Conservation (phyloP, 2,329 filamentous ascomycete species). For the Monascus ruber region DNA sequence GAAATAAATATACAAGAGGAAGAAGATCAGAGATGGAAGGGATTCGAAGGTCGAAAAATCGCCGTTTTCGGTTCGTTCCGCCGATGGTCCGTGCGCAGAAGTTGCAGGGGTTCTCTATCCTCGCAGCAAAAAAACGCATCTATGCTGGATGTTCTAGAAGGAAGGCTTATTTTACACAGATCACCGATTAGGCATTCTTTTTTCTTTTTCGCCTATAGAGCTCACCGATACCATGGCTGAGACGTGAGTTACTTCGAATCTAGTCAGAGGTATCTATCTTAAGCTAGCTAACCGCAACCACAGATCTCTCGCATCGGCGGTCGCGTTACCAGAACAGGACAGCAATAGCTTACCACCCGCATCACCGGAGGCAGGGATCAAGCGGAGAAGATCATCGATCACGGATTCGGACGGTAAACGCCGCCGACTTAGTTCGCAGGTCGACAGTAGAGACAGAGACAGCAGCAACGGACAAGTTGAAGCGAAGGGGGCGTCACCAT, state of each 20-base stretch:
- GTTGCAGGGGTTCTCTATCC: too few relatives aligned
- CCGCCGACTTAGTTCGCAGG: slow-evolving; percentile 35
- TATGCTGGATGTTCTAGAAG: too few relatives aligned
- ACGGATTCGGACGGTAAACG: slow-evolving; percentile 43
- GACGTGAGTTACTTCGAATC: slow-evolving; percentile 8
- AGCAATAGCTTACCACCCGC: slow-evolving; percentile 9
- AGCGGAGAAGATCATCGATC: slow-evolving; percentile 45
- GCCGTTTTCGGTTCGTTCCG: too few relatives aligned
- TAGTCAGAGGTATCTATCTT: neutral
- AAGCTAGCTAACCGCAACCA: slow-evolving; percentile 1
- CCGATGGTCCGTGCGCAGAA: too few relatives aligned
- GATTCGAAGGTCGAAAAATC: too few relatives aligned
- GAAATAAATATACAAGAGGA: too few relatives aligned
- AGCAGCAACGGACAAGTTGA: slow-evolving; percentile 9
- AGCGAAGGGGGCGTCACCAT: slow-evolving; percentile 5
- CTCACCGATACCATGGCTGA: slow-evolving; percentile 8
- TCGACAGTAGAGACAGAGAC: slow-evolving; percentile 10
- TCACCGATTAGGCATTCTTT: too few relatives aligned
- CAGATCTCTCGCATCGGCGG: slow-evolving; percentile 42
- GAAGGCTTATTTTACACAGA: too few relatives aligned
- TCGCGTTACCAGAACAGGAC: slow-evolving; percentile 39
- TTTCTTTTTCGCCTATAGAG: too few relatives aligned
- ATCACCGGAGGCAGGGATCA: slow-evolving; percentile 27
- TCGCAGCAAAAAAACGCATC: too few relatives aligned
- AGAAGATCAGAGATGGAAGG: too few relatives aligned